Evolutionary conservation across 805 yeast species (phyloP).

Genomic region (Metahyphopichia silvanorum): DNA sequence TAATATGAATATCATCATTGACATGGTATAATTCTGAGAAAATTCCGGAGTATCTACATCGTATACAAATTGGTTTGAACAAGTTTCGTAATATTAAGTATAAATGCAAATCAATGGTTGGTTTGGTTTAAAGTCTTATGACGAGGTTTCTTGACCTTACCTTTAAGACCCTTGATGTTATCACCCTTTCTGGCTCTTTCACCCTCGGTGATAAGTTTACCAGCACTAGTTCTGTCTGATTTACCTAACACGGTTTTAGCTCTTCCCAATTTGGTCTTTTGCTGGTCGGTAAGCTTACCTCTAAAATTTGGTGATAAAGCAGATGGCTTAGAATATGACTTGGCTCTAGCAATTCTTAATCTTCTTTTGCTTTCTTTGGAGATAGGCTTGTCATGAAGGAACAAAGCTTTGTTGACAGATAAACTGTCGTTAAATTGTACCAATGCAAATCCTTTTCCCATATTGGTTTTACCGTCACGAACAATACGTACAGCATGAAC

Average conservation of each 20-base stretch:
- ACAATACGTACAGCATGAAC: constrained; percentile 88
- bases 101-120: no score
- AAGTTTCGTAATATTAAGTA: no score
- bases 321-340: constrained; percentile 38
- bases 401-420: constrained; percentile 76
- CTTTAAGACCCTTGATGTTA: constrained; percentile 56
- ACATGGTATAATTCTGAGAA: no score
- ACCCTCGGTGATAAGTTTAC: constrained; percentile 64
- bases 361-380: constrained; percentile 46
- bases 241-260: constrained; percentile 73
- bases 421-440: constrained; percentile 79
- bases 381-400: constrained; percentile 67
- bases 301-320: constrained; percentile 40
- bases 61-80: no score
- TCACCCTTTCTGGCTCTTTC: constrained; percentile 71
- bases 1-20: no score
- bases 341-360: constrained; percentile 69
- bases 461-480: constrained; percentile 88
- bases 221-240: constrained; percentile 72
- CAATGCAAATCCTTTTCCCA: constrained; percentile 97
- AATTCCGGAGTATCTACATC: no score
- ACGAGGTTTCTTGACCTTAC: constrained; percentile 56
- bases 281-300: constrained; percentile 51
- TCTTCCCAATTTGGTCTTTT: constrained; percentile 76
- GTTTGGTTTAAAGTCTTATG: no score